A percentile compares a stretch with the other conserved stretches of the same genome.
These are phyloP conservation scores for Jaapia argillacea DNA, from an alignment of 768 basidiomycete genomes.

Conservation along the genomic window DNA sequence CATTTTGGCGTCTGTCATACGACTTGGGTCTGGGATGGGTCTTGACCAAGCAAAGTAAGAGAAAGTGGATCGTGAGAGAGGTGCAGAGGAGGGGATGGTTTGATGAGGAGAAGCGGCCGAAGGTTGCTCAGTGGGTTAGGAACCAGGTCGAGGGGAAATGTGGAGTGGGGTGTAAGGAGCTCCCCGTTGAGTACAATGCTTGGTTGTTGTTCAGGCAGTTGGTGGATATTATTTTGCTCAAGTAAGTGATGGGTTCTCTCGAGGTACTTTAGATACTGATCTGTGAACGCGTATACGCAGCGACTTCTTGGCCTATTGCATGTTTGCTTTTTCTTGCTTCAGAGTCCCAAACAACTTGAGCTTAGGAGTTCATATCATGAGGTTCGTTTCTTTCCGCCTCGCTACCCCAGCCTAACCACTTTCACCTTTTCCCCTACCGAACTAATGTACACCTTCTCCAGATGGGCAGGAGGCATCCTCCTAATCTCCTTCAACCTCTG, in stretches of 20 bases:
- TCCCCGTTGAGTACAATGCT: constrained; percentile 90
- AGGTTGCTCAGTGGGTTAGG: constrained; percentile 72
- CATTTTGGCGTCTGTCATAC: constrained; percentile 88
- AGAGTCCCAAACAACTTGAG: constrained; percentile 77
- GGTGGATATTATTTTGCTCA: constrained; percentile 94
- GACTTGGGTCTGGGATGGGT: constrained; percentile 92
- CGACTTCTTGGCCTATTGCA: constrained; percentile 89
- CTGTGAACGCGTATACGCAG: no score
- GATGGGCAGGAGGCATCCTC: constrained; percentile 80
- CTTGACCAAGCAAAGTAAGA: constrained; percentile 91
- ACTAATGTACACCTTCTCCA: constrained; percentile 19
- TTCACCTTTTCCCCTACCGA: neutral
- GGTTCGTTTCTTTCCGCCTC: constrained; percentile 39
- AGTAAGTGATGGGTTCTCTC: constrained; percentile 40
- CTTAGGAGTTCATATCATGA: constrained; percentile 59
- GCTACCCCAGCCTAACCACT: no score
- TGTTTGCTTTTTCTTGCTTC: constrained; percentile 93
- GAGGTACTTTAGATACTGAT: constrained; percentile 2
- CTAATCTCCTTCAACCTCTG: constrained; percentile 94
- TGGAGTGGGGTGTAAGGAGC: constrained; percentile 74
- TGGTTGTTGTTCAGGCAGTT: constrained; percentile 94
- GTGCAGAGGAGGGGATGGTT: constrained; percentile 81
- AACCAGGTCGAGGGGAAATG: constrained; percentile 85
- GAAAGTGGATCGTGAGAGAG: constrained; percentile 83
- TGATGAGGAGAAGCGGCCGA: constrained; percentile 57